phyloP scores from a whole-genome alignment of 176 grass and related monocot genomes.

The Aegilops tauschii region DNA sequence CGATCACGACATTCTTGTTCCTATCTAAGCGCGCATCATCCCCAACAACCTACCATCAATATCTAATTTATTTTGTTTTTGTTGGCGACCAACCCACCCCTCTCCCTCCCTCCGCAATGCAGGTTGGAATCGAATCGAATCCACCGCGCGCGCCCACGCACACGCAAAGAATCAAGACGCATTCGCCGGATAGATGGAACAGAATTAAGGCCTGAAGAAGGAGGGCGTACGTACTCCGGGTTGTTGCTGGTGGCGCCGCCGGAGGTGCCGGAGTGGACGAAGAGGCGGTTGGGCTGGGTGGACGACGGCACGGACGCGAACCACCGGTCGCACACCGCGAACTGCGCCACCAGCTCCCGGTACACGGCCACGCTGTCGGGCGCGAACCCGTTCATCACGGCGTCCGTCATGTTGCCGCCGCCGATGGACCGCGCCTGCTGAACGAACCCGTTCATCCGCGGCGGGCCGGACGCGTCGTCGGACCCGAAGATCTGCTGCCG shows the following conservation, averaged over 20 bases:
- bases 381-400: constrained; percentile 84
- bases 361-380: constrained; percentile 87
- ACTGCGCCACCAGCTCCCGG: constrained; percentile 69
- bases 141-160: neutral
- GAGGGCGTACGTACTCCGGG: constrained; percentile 18
- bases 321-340: constrained; percentile 93
- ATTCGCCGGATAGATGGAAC: neutral
- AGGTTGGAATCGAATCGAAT: neutral
- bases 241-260: constrained; percentile 85
- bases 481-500: constrained; percentile 92
- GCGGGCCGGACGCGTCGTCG: constrained; percentile 43
- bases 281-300: constrained; percentile 90
- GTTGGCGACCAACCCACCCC: neutral
- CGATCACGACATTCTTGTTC: neutral
- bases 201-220: too few species aligned
- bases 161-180: constrained; percentile 16
- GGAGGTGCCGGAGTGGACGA: constrained; percentile 87
- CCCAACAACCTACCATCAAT: neutral
- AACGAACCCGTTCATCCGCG: constrained; percentile 80
- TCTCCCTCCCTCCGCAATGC: neutral
- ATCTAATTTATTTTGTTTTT: neutral
- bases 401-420: constrained; percentile 54
- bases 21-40: constrained; percentile 3
- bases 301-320: constrained; percentile 90
- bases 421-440: constrained; percentile 80